phyloP scores from a whole-genome alignment of 2,329 filamentous ascomycete genomes.

The Cytospora piceae region DNA sequence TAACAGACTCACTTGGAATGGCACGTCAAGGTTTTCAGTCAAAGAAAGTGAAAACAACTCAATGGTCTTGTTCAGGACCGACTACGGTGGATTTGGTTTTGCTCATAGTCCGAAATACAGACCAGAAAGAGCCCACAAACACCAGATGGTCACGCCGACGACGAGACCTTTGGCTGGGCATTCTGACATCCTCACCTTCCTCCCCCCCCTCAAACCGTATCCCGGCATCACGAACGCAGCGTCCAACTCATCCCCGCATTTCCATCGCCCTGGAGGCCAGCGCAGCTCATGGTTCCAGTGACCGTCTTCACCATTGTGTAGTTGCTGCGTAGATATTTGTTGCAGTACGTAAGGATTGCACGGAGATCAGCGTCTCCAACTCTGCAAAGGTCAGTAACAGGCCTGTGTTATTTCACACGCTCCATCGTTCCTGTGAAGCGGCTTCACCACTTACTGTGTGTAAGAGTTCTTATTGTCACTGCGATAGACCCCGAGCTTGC shows the following conservation, averaged over 20 bases:
- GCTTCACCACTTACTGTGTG: neutral
- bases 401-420: neutral
- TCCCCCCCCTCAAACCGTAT: no score
- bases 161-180: no score
- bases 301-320: neutral
- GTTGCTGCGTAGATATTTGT: neutral
- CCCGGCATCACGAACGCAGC: neutral
- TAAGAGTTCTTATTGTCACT: neutral
- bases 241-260: neutral
- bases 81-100: neutral
- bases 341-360: neutral
- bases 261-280: neutral
- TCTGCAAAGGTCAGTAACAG: neutral
- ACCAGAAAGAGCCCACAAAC: neutral
- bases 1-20: neutral
- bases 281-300: neutral
- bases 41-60: neutral
- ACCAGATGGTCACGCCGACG: neutral
- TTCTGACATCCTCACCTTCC: neutral
- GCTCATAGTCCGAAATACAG: neutral
- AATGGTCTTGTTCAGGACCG: neutral
- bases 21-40: neutral
- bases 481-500: neutral
- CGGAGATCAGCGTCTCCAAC: neutral
- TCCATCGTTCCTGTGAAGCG: neutral